Conservation (phyloP, 139 green algal genomes). For the Closterium sp. region DNA sequence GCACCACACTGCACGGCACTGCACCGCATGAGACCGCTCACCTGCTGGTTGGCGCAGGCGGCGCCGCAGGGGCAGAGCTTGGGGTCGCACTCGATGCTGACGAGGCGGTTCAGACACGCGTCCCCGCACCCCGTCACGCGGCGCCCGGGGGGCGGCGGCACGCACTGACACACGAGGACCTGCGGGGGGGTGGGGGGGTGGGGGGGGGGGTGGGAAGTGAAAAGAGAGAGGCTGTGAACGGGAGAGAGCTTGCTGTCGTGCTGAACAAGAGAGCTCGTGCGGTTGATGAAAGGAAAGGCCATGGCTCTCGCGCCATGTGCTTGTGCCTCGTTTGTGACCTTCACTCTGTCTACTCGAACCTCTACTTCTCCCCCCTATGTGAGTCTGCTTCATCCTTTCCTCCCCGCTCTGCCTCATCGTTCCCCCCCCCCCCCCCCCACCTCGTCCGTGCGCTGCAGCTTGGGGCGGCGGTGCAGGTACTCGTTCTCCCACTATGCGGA, state of each 20-base stretch:
- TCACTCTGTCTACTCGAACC: no score
- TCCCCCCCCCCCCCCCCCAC: no score
- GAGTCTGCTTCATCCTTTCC: background rate
- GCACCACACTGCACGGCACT: background rate
- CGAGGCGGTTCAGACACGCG: slow-evolving; percentile 92
- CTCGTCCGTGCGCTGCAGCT: no score
- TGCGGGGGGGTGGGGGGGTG: background rate
- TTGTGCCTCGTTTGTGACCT: no score
- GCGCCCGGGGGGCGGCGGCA: background rate
- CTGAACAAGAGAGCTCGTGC: background rate
- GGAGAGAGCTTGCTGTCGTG: no score
- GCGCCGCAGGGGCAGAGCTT: slow-evolving; percentile 86
- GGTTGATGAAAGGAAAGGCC: background rate
- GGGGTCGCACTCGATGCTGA: slow-evolving; percentile 88
- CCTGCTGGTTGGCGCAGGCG: slow-evolving; percentile 87
- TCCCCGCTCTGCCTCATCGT: no score
- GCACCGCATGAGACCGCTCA: background rate
- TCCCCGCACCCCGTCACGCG: slow-evolving; percentile 63
- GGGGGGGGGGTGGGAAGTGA: no score
- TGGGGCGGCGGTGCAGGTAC: no score
- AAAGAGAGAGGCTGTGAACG: no score
- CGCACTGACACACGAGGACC: slow-evolving; percentile 34
- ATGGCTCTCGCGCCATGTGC: background rate
- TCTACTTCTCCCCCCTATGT: background rate
- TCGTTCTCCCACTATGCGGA: background rate